Evolutionary conservation across 345 rosid genomes (phyloP).

Genomic region (Hibiscus mutabilis): DNA sequence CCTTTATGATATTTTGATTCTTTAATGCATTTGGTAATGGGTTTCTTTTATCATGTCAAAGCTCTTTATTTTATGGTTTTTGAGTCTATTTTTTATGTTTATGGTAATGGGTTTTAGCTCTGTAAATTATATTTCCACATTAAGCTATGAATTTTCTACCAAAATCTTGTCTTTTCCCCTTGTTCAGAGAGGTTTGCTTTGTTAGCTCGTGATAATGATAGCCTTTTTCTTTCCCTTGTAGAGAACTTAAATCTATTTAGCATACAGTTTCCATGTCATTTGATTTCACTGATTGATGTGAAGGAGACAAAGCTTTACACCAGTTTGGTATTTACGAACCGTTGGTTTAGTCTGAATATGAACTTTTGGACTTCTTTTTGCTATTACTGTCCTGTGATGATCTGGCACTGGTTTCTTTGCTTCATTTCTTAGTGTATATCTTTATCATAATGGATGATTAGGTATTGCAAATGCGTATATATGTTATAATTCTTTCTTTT

Average conservation of each 20-base stretch:
- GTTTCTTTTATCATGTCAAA: conserved; percentile 5
- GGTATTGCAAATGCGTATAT: not conserved
- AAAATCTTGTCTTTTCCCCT: not conserved
- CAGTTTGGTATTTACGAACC: not conserved
- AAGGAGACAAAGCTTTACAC: not conserved
- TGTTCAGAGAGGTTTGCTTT: not conserved
- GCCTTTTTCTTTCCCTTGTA: not conserved
- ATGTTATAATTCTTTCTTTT: not conserved
- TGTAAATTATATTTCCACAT: not conserved
- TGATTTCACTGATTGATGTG: not conserved
- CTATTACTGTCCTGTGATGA: not conserved
- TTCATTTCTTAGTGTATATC: not conserved
- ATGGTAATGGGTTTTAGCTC: not conserved
- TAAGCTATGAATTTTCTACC: not conserved
- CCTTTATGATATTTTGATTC: not conserved
- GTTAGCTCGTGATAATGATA: too few relatives aligned
- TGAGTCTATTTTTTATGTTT: not conserved
- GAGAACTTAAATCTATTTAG: too few relatives aligned
- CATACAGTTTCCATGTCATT: not conserved
- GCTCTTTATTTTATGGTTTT: not conserved
- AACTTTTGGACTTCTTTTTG: not conserved
- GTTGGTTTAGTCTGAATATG: not conserved
- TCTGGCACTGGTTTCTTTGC: not conserved
- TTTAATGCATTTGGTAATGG: conserved; percentile 7
- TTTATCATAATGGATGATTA: not conserved